Evolutionary conservation across 164 flowering plant species (phyloP).

Genomic region (Saururus chinensis): DNA sequence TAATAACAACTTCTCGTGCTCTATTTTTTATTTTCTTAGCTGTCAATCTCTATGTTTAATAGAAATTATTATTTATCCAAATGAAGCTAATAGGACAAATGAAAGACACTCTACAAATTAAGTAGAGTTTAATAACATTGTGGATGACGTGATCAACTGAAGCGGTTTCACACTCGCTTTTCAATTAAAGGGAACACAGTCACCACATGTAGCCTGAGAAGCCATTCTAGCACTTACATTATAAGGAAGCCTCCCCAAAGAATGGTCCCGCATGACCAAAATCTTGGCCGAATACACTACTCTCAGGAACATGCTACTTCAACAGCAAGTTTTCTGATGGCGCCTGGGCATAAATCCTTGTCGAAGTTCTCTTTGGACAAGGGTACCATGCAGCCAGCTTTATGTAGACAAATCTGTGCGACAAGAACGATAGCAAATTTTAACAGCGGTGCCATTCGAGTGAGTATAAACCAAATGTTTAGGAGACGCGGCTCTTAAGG

Average conservation of each 20-base stretch:
- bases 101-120: too few species aligned
- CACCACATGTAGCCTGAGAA: too few species aligned
- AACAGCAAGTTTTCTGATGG: constrained; percentile 51
- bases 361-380: constrained; percentile 38
- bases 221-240: background rate
- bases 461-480: background rate
- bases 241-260: background rate
- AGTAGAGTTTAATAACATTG: too few species aligned
- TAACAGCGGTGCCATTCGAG: background rate
- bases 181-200: too few species aligned
- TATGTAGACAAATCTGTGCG: constrained; percentile 60
- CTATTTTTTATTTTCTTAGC: too few species aligned
- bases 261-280: background rate
- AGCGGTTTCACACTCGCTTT: too few species aligned
- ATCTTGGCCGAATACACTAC: background rate
- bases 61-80: too few species aligned
- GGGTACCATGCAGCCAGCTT: constrained; percentile 38
- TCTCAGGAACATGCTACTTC: constrained; percentile 56
- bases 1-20: too few species aligned
- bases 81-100: too few species aligned
- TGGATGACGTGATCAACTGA: too few species aligned
- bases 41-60: too few species aligned
- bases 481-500: background rate
- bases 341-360: constrained; percentile 30
- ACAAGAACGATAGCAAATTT: background rate